These are phyloP conservation scores for Curvularia eragrostidis DNA, from an alignment of 2,329 filamentous ascomycete genomes.

Conservation along the genomic window DNA sequence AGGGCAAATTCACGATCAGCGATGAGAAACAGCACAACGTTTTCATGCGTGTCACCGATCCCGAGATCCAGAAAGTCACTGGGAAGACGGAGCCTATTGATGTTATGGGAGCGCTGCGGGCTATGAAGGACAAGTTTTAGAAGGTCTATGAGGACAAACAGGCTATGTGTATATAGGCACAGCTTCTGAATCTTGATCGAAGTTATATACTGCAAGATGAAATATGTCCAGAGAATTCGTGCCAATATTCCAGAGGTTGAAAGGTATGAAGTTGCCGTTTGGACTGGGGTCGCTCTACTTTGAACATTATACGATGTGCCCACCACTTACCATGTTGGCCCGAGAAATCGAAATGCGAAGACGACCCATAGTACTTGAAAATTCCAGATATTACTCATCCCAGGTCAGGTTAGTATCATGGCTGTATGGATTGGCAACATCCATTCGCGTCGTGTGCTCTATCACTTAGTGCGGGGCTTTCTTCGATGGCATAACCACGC, in stretches of 20 bases:
- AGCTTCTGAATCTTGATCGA: neutral
- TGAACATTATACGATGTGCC: neutral
- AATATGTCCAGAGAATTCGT: neutral
- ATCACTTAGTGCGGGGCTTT: neutral
- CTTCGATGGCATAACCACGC: neutral
- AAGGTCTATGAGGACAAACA: neutral
- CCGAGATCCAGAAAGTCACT: conserved; percentile 81
- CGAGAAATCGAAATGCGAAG: neutral
- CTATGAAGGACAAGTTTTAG: conserved; percentile 77
- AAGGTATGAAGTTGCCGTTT: no score
- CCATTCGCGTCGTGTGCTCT: neutral
- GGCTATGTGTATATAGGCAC: neutral
- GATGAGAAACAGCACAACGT: conserved; percentile 98
- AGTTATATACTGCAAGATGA: no score
- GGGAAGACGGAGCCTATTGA: conserved; percentile 80
- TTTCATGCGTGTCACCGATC: conserved; percentile 92
- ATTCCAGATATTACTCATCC: neutral
- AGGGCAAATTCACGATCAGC: conserved; percentile 94
- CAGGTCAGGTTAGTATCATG: neutral
- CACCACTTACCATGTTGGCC: neutral
- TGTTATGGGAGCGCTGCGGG: conserved; percentile 84
- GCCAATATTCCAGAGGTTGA: neutral
- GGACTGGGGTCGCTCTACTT: neutral
- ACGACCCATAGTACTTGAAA: neutral
- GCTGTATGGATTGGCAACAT: neutral